Evolutionary conservation across 2,329 filamentous ascomycete species (phyloP).

Genomic region (Calonectria pseudoturangicola): DNA sequence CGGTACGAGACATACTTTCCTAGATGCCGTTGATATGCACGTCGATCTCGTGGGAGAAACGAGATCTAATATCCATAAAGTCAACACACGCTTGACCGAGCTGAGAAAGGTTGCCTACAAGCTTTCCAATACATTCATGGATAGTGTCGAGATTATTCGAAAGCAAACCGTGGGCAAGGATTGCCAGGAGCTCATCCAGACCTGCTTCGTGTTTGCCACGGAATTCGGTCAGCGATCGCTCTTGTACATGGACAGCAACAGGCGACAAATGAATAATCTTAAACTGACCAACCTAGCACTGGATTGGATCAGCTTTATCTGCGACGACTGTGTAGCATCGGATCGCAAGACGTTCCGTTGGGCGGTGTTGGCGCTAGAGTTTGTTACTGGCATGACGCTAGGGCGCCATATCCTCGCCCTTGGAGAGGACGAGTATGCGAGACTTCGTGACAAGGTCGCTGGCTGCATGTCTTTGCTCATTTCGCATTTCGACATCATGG

Average conservation of each 20-base stretch:
- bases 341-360: slow-evolving; percentile 98
- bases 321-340: slow-evolving; percentile 94
- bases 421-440: slow-evolving; percentile 89
- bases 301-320: slow-evolving; percentile 98
- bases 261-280: slow-evolving; percentile 96
- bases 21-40: slow-evolving; percentile 86
- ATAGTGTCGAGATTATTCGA: slow-evolving; percentile 95
- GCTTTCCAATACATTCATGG: slow-evolving; percentile 98
- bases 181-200: slow-evolving; percentile 97
- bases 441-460: slow-evolving; percentile 89
- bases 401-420: slow-evolving; percentile 95
- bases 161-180: slow-evolving; percentile 88
- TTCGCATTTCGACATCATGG: slow-evolving; percentile 99
- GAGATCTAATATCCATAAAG: slow-evolving; percentile 92
- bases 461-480: slow-evolving; percentile 98
- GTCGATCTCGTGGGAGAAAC: slow-evolving; percentile 94
- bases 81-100: slow-evolving; percentile 92
- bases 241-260: slow-evolving; percentile 95
- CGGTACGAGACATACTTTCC: slow-evolving; percentile 85
- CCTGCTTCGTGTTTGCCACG: slow-evolving; percentile 98
- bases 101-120: slow-evolving; percentile 98
- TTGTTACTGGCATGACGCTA: slow-evolving; percentile 97
- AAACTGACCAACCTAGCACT: slow-evolving; percentile 94
- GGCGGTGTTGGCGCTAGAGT: slow-evolving; percentile 96
- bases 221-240: slow-evolving; percentile 97